Conservation (phyloP, 2,329 filamentous ascomycete species). For the Penicillium sp. region DNA sequence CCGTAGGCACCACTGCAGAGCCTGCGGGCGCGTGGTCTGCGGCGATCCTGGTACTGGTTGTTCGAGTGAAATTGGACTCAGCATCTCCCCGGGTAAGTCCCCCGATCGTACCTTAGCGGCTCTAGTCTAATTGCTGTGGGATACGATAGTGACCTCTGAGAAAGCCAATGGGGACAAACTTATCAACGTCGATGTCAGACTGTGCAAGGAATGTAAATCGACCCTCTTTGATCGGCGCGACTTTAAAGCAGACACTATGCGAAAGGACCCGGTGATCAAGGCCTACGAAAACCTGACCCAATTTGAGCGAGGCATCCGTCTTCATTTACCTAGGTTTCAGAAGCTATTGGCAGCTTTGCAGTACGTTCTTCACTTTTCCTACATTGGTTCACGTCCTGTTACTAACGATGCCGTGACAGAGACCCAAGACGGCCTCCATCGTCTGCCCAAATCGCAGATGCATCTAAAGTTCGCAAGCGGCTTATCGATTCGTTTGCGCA, state of each 20-base stretch:
- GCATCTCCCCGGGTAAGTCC: conserved; percentile 62
- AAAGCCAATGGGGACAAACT: conserved; percentile 48
- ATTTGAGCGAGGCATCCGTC: conserved; percentile 80
- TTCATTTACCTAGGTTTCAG: conserved; percentile 80
- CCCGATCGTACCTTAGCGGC: neutral
- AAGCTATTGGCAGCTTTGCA: conserved; percentile 70
- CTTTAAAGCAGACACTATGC: conserved; percentile 65
- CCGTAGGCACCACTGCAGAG: conserved; percentile 86
- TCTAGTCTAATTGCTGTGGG: conserved; percentile 31
- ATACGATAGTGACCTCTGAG: conserved; percentile 39
- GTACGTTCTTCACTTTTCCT: conserved; percentile 30
- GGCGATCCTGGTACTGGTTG: conserved; percentile 80
- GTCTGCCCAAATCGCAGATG: conserved; percentile 72
- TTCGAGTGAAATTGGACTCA: conserved; percentile 77
- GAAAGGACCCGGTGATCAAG: conserved; percentile 69
- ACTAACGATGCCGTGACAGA: conserved; percentile 29
- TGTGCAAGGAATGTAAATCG: conserved; percentile 83
- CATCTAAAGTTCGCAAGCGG: conserved; percentile 82
- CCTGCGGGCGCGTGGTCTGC: conserved; percentile 90
- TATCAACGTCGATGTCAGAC: conserved; percentile 74
- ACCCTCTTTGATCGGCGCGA: conserved; percentile 71
- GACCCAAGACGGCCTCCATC: conserved; percentile 63
- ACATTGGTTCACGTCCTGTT: neutral
- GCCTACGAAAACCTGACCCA: conserved; percentile 80
- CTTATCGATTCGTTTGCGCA: conserved; percentile 85